These are phyloP conservation scores for Golubevia sp. DNA, from an alignment of 1,284 basidiomycete species.

Conservation along the genomic window DNA sequence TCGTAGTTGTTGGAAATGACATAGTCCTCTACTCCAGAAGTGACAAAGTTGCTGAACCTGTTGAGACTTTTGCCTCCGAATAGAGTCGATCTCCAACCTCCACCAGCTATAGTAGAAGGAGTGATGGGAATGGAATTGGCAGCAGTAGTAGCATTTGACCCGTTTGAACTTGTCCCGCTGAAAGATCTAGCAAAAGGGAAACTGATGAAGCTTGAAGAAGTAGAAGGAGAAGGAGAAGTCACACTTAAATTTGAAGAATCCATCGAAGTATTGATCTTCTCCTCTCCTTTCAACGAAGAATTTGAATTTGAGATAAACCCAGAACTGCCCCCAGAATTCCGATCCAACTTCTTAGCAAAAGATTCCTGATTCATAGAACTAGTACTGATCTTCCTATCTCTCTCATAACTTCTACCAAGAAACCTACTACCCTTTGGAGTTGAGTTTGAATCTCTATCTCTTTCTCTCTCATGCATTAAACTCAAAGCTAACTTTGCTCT, in stretches of 20 bases:
- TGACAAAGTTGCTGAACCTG: slow-evolving; percentile 80
- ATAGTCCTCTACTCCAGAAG: slow-evolving; percentile 77
- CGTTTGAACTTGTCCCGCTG: not conserved
- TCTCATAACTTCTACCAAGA: no score
- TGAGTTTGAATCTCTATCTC: no score
- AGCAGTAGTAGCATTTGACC: no score
- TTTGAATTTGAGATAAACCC: not conserved
- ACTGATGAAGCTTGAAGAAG: not conserved
- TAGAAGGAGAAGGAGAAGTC: not conserved
- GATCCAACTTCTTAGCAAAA: no score
- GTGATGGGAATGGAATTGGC: no score
- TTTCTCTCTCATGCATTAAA: no score
- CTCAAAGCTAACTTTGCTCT: no score
- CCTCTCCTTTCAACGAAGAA: not conserved
- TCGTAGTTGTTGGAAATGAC: slow-evolving; percentile 30
- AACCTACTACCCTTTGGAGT: no score
- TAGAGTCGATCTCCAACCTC: slow-evolving; percentile 50
- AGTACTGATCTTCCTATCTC: no score
- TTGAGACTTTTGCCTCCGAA: slow-evolving; percentile 77
- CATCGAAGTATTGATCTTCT: not conserved
- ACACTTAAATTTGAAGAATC: not conserved
- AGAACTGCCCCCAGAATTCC: not conserved
- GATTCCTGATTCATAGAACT: no score
- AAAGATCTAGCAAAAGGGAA: not conserved
- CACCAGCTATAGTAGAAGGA: not conserved